phyloP scores from a whole-genome alignment of 108 stramenopile genomes.

The Phaeodactylum tricornutum region DNA sequence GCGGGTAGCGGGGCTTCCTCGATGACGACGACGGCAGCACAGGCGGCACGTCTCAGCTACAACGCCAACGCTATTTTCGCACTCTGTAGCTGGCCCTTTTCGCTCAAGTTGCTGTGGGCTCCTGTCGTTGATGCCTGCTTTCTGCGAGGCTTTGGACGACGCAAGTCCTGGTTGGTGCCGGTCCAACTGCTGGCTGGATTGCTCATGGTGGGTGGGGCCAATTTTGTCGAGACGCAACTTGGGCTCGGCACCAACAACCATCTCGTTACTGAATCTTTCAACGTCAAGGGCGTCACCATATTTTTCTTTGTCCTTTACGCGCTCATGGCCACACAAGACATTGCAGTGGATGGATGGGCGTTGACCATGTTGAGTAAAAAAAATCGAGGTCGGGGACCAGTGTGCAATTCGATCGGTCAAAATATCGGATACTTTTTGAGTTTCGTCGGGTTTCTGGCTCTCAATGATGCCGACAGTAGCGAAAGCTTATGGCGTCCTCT shows the following conservation, averaged over 20 bases:
- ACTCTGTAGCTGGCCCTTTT: conserved; percentile 93
- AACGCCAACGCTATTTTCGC: conserved; percentile 94
- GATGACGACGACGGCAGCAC: conserved; percentile 21
- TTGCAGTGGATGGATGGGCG: conserved; percentile 99
- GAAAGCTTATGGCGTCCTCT: conserved; percentile 72
- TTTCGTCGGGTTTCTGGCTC: conserved; percentile 94
- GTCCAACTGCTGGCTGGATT: conserved; percentile 88
- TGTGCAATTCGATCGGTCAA: conserved; percentile 96
- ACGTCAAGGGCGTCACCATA: conserved; percentile 73
- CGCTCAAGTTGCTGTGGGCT: conserved; percentile 96
- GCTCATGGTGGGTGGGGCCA: conserved; percentile 68
- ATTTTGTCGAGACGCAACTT: conserved; percentile 73
- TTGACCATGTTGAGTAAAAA: conserved; percentile 94
- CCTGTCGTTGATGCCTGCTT: conserved; percentile 97
- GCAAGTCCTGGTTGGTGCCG: conserved; percentile 97
- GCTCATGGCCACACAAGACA: conserved; percentile 99
- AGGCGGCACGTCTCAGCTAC: conserved; percentile 65
- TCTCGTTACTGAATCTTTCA: conserved; percentile 18
- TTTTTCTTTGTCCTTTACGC: conserved; percentile 96
- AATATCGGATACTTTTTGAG: conserved; percentile 91
- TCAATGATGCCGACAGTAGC: conserved; percentile 86
- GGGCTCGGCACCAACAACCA: conserved; percentile 21
- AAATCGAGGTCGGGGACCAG: conserved; percentile 90
- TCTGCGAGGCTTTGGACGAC: conserved; percentile 75
- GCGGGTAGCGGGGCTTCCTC: conserved; percentile 12